Conservation (phyloP, 441 rosid species). For the Gossypium lobatum region DNA sequence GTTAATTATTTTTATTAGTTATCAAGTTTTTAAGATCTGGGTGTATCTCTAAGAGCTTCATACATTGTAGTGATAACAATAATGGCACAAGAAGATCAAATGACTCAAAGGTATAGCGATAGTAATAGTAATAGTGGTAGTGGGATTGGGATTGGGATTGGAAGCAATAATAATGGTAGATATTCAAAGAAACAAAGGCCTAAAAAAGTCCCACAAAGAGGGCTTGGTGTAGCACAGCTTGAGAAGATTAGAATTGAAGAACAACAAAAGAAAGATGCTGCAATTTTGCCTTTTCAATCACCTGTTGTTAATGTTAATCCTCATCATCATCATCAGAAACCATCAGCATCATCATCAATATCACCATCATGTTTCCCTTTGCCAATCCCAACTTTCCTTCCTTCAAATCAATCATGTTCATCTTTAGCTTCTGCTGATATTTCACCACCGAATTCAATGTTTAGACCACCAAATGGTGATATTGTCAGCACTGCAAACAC, state of each 20-base stretch:
- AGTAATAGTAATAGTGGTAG: slow-evolving; percentile 12
- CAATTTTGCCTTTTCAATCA: slow-evolving; percentile 19
- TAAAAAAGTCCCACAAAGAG: slow-evolving; percentile 48
- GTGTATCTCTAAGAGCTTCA: neutral
- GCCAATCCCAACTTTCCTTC: slow-evolving; percentile 17
- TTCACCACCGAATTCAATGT: slow-evolving; percentile 22
- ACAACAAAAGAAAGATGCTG: slow-evolving; percentile 32
- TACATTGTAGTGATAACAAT: neutral
- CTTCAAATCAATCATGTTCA: neutral
- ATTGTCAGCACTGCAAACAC: slow-evolving; percentile 14
- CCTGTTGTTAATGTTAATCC: neutral
- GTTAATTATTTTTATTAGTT: neutral
- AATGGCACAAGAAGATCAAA: slow-evolving; percentile 42
- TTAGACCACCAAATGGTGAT: slow-evolving; percentile 19
- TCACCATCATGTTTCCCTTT: slow-evolving; percentile 14
- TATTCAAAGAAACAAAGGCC: slow-evolving; percentile 37
- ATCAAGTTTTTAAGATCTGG: neutral
- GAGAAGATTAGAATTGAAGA: slow-evolving; percentile 54
- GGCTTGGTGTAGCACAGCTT: slow-evolving; percentile 59
- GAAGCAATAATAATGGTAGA: slow-evolving; percentile 17
- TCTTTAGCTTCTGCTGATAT: slow-evolving; percentile 15
- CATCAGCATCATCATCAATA: neutral
- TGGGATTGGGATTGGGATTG: slow-evolving; percentile 10
- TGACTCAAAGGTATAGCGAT: slow-evolving; percentile 20
- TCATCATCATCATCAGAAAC: neutral